phyloP scores from a whole-genome alignment of 257 asterid species.

The Misopates orontium region DNA sequence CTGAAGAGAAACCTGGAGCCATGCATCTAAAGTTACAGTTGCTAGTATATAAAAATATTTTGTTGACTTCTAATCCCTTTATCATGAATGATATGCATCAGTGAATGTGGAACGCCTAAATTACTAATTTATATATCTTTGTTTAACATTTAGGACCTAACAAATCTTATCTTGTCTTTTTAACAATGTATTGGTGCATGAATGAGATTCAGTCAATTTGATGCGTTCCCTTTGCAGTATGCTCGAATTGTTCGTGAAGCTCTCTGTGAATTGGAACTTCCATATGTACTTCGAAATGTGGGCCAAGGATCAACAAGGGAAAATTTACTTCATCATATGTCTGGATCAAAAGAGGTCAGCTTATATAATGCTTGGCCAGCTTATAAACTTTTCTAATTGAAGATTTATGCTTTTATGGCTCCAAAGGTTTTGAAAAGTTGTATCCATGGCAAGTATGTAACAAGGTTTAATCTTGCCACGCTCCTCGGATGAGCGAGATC shows the following conservation, averaged over 20 bases:
- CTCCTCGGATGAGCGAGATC: too few relatives aligned
- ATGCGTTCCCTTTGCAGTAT: constrained; percentile 38
- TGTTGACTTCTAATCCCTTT: too few relatives aligned
- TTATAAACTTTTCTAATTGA: not conserved
- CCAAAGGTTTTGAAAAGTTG: not conserved
- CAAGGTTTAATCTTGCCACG: too few relatives aligned
- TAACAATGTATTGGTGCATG: not conserved
- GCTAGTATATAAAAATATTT: too few relatives aligned
- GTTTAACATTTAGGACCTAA: too few relatives aligned
- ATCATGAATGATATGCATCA: too few relatives aligned
- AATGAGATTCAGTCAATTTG: not conserved
- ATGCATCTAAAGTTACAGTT: too few relatives aligned
- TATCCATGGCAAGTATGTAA: too few relatives aligned
- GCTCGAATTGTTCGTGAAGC: constrained; percentile 85
- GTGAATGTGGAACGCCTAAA: too few relatives aligned
- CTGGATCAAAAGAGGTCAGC: constrained; percentile 68
- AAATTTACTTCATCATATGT: constrained; percentile 46
- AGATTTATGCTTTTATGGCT: not conserved
- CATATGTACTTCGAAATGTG: constrained; percentile 61
- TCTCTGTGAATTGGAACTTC: constrained; percentile 78
- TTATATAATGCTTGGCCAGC: not conserved
- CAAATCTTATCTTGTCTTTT: too few relatives aligned
- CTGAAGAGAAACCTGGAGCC: too few relatives aligned
- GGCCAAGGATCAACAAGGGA: constrained; percentile 61
- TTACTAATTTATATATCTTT: too few relatives aligned